Evolutionary conservation across 169 alveolate genomes (phyloP), one percentile per base, ranked within the genome.

Genomic region (Eimeria tenella): DNA sequence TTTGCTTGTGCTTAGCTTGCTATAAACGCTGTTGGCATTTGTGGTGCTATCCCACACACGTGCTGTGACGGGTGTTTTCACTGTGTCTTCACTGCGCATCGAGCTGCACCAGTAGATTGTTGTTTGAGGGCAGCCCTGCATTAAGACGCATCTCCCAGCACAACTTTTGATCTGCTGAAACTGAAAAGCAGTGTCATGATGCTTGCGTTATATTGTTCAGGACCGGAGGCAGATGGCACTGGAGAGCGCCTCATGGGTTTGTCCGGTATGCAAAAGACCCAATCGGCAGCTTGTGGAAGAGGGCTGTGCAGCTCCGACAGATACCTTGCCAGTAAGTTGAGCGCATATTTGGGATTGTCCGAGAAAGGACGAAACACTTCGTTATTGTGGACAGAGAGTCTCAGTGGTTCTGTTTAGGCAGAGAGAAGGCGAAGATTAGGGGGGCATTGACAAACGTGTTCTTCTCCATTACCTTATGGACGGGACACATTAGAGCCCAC

Each of bases 261-360:
- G 96, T n/a, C 93, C 94, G 49, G 83, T 81, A 11, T 94, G 96
- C 81, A 73, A 88, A 19, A 94, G 93, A 73, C 68, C 93, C 19
- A 94, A 94, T 93, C n/a, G 77, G 49, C 93, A 87, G 71, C 93
- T 94, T 25, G 93, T 94, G 31, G 94, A 95, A 50, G 96, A 81
- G 75, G 94, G 94, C 52, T 96, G 96, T 81, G 94, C 96, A 25
- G 96, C 92, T 50, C 96, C 91, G 5, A 50, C 91, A 15, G 55
- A 65, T 65, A 75, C 94, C 10, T 63, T 63, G 19, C 94, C 94
- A 23, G 94, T 71, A 73, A 53, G 94, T 55, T 2, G 55, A 52
- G 42, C 25, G 75, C 55, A 50, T 8, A 17, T 49, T 9, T 4
- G 79, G 13, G 79, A 68, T 68, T 68, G 23, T 8, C 10, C 1